Base-by-base conservation (phyloP, 768 basidiomycete species). In the Tricholomella constricta region DNA sequence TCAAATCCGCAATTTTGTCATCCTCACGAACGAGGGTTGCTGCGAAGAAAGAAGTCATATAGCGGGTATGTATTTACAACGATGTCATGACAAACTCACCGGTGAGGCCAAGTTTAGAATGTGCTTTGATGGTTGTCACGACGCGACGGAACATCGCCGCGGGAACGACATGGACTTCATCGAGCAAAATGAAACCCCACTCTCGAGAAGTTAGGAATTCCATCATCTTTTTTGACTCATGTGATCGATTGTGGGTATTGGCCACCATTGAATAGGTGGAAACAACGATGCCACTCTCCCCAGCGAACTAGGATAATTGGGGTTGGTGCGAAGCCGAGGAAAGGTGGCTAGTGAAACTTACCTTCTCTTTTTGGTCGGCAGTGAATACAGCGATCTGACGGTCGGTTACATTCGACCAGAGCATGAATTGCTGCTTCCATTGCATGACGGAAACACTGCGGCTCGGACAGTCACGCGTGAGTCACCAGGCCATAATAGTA, bases 251-350 rank as follows among this genome's bases (percentile, higher is more conserved):
- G 64, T 94, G 91, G 2, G 94, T 97, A 68, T 98, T 98, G 26
- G 97, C 96, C 46, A 99, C 95, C 97, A 99, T 99, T 4, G 96
- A 98, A 69, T 99, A 99, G 10, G 97, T 98, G 27, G 96, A 98
- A 22, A 99, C 89, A 27, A 99, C 95, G 57, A 99, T 98, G 31
- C 97, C 97, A 57, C 96, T 94, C 40, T 96, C 94, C 19, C 95
- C 95, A 7, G 89, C 86, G 72, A 99, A 99, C 94, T 98, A 61
- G 2, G 42, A 54, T 52, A 56, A 40, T 12, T 32, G 43, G 46
- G 29, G 45, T 63, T 22, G 57, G 27, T 53, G 23, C 40, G 29
- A 42, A 40, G 34, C 36, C 48, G 31, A 27, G 43, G 32, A 55
- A 34, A 51, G 20, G 42, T 26, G 15, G 10, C 32, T 23, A 12